These are phyloP conservation scores for Boletus eberwhitei DNA, from an alignment of 768 basidiomycete genomes.

Conservation along the genomic window DNA sequence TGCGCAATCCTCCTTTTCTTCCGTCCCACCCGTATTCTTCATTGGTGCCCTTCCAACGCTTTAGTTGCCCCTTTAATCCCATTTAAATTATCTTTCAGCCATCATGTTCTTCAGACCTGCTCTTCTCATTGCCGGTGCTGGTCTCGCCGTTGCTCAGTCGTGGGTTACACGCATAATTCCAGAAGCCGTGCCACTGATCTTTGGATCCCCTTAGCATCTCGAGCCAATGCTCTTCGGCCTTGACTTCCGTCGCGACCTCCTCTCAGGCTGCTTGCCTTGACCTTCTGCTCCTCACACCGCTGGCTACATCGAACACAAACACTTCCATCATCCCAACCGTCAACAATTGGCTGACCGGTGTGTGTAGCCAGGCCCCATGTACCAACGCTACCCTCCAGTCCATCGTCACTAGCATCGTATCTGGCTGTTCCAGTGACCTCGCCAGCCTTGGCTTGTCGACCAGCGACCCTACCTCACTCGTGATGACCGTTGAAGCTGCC, in stretches of 20 bases:
- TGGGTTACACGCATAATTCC: constrained; percentile 24
- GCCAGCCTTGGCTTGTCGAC: constrained; percentile 21
- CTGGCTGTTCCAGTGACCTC: constrained; percentile 47
- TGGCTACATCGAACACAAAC: constrained; percentile 24
- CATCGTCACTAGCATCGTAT: constrained; percentile 51
- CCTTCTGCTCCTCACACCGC: constrained; percentile 30
- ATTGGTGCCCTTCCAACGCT: neutral
- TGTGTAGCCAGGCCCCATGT: constrained; percentile 54
- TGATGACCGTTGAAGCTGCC: constrained; percentile 42
- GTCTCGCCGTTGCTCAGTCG: constrained; percentile 43
- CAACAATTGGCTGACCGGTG: constrained; percentile 56
- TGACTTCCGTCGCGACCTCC: constrained; percentile 42
- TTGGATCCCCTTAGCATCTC: constrained; percentile 5
- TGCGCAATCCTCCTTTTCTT: constrained; percentile 12
- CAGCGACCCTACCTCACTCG: constrained; percentile 22
- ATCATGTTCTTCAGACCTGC: constrained; percentile 26
- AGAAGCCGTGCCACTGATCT: neutral
- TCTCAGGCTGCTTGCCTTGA: constrained; percentile 40
- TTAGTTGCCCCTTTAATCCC: neutral
- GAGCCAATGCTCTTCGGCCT: constrained; percentile 43
- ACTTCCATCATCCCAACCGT: constrained; percentile 42
- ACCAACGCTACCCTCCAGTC: constrained; percentile 56
- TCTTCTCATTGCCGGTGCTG: constrained; percentile 33
- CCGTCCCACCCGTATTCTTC: neutral
- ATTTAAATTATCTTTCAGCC: neutral